A percentile compares a stretch with the other conserved stretches of the same genome.
Conservation (phyloP, 306 rosid genomes). For the Sindora glabra region DNA sequence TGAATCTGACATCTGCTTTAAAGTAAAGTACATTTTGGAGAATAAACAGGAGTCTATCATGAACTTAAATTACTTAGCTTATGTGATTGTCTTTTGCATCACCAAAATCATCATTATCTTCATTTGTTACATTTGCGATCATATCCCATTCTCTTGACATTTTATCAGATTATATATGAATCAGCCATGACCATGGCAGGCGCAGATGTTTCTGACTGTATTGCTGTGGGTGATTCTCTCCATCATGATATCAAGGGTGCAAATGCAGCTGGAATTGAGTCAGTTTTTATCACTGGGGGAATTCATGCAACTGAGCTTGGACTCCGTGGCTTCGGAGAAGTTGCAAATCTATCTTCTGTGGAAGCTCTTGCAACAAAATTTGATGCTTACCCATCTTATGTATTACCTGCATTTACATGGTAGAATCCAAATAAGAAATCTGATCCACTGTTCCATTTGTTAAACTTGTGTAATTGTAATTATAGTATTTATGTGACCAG, state of each 20-base stretch:
- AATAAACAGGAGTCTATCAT: too few species aligned
- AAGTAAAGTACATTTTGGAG: too few species aligned
- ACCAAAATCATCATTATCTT: too few species aligned
- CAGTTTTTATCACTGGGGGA: constrained; percentile 69
- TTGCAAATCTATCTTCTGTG: constrained; percentile 53
- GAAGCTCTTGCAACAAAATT: constrained; percentile 54
- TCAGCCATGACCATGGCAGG: constrained; percentile 72
- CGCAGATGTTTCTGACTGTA: constrained; percentile 48
- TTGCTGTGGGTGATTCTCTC: constrained; percentile 91
- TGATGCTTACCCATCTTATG: constrained; percentile 67
- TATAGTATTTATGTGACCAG: background rate
- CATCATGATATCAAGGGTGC: constrained; percentile 98
- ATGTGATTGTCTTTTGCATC: too few species aligned
- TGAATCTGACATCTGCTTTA: background rate
- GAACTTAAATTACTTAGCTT: background rate
- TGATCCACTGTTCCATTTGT: constrained; percentile 5
- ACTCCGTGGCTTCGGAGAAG: constrained; percentile 46
- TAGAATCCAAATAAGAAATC: constrained; percentile 25
- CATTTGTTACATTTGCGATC: background rate
- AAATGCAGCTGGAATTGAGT: constrained; percentile 65
- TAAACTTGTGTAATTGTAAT: background rate
- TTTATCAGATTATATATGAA: constrained; percentile 65
- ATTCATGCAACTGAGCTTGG: constrained; percentile 79
- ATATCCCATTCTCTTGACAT: constrained; percentile 8
- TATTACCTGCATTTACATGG: constrained; percentile 72